Base-by-base conservation (phyloP, 2,329 filamentous ascomycete species). In the Chaetomiaceae sp. region DNA sequence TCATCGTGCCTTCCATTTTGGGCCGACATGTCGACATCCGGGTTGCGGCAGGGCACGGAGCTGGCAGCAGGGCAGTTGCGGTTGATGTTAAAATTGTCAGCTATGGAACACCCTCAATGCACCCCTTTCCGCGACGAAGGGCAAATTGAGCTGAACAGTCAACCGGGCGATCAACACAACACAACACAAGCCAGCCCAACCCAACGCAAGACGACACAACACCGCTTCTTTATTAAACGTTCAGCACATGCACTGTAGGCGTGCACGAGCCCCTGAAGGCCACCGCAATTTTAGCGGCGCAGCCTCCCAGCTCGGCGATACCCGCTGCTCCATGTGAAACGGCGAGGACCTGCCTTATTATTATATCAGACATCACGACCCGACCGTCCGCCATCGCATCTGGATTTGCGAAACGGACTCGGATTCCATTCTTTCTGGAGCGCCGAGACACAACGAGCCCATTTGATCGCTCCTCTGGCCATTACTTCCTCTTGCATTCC, bases 1-100 rank as follows among this genome's bases (percentile, higher is more conserved):
- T 56, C 51, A 54, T 53, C 43, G 32, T 47, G 54, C 36, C 34
- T 51, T 54, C 51, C 42, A 9, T 20, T 37, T 42, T 45, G 18
- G 36, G 40, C n/a, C 34, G 18, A 14, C 29, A 14, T 9, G 20
- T 33, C 33, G 18, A 42, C n/a, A 40, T 42, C 34, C 32, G 16
- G 14, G 32, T n/a, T 25, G 16, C 30, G 16, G 29, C 18, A 8
- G 5, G 30, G 18, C 29, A n/a, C 23, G 33, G 21, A 43, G 13
- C 10, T 34, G 20, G 43, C 18, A 36, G 16, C n/a, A 40, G 18
- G 16, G 14, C 23, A 33, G n/a, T 10, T 20, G 10, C 33, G 25
- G 25, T 27, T 27, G 25, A 5, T 9, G 5, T 36, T 18, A 48
- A 23, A 38, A 14, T n/a, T 41, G 23, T 14, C 40, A 41, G 30